These are phyloP conservation scores for Fusarium dlaminii DNA, from an alignment of 2,329 filamentous ascomycete genomes.

Conservation along the genomic window DNA sequence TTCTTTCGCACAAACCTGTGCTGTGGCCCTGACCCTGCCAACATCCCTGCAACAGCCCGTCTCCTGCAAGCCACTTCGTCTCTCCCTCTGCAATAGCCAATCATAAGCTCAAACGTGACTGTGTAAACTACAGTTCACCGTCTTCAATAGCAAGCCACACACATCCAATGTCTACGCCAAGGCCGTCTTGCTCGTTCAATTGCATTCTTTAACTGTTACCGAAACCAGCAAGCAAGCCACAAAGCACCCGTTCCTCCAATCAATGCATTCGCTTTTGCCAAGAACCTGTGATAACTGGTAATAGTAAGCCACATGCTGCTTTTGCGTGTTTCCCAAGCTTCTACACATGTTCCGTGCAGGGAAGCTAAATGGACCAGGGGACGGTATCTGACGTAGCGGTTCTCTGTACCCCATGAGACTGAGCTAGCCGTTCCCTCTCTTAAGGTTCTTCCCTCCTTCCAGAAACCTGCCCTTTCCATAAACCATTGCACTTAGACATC, in stretches of 20 bases:
- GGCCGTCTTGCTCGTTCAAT: neutral
- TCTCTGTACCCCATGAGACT: fast-evolving
- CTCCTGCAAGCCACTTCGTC: neutral
- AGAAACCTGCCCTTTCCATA: fast-evolving
- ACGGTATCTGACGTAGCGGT: neutral
- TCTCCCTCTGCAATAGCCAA: fast-evolving
- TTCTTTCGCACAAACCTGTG: fast-evolving
- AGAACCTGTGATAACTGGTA: neutral
- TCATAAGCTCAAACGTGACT: neutral
- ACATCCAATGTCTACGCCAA: neutral
- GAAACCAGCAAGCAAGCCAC: neutral
- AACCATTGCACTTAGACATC: neutral
- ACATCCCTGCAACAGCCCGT: neutral
- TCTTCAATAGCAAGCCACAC: neutral
- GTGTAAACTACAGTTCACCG: fast-evolving
- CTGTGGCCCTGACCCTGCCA: neutral
- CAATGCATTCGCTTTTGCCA: neutral
- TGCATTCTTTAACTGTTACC: neutral
- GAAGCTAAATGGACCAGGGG: fast-evolving
- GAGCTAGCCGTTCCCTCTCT: fast-evolving
- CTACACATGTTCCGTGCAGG: too few relatives aligned
- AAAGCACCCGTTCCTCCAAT: too few relatives aligned
- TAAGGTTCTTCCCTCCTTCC: neutral
- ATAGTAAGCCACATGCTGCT: fast-evolving
- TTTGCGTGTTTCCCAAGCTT: neutral